Conservation (phyloP, 2,329 filamentous ascomycete species). For the Cytospora leucostoma region DNA sequence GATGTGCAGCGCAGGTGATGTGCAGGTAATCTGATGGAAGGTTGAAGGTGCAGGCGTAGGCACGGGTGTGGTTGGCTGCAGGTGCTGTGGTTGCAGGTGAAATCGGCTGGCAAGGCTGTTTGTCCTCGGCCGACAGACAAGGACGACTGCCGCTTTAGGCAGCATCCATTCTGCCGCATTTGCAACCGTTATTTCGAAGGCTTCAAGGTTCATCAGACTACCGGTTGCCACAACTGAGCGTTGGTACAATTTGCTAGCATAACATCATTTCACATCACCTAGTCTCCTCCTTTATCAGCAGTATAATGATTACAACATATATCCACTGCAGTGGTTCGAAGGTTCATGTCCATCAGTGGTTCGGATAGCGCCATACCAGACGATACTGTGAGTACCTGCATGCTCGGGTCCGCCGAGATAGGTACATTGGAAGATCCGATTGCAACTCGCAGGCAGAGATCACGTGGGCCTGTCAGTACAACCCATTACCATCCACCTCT, state of each 20-base stretch:
- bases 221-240: not conserved
- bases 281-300: too few species aligned
- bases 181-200: constrained; percentile 11
- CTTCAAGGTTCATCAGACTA: too few species aligned
- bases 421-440: constrained; percentile 8
- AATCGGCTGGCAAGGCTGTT: constrained; percentile 15
- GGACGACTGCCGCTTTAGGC: constrained; percentile 12
- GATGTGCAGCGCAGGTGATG: not conserved
- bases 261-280: too few species aligned
- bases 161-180: constrained; percentile 8
- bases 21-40: not conserved
- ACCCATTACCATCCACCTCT: too few species aligned
- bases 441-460: constrained; percentile 6
- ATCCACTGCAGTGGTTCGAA: too few species aligned
- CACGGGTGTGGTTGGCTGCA: constrained; percentile 11
- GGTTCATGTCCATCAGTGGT: too few species aligned
- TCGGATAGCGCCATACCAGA: too few species aligned
- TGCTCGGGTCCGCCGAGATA: not conserved
- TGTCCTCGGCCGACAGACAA: constrained; percentile 1
- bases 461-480: constrained; percentile 1
- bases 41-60: constrained; percentile 7
- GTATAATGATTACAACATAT: too few species aligned
- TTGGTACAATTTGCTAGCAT: not conserved
- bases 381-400: too few species aligned
- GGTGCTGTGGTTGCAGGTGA: constrained; percentile 8